phyloP scores from a whole-genome alignment of 441 rosid species.

The Syzygium malaccense region DNA sequence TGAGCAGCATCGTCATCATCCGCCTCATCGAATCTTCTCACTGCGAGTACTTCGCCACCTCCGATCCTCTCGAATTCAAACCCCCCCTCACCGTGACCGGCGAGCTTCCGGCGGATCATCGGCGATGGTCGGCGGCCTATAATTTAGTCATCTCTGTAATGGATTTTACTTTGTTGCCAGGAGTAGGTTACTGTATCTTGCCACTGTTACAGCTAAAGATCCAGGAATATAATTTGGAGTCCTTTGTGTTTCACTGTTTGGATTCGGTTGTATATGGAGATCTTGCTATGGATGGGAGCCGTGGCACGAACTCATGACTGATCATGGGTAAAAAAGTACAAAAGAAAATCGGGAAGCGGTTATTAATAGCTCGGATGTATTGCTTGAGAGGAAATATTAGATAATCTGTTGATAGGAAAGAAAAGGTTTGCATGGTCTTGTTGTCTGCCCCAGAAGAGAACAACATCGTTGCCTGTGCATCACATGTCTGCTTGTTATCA shows the following conservation, averaged over 20 bases:
- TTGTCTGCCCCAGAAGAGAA: not conserved
- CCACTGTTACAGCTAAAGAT: not conserved
- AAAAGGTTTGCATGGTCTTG: not conserved
- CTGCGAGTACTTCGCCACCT: not conserved
- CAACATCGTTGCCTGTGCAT: not conserved
- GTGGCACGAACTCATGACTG: not conserved
- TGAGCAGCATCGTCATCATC: not conserved
- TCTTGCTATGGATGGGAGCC: not conserved
- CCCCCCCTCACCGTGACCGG: not conserved
- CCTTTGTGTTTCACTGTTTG: not conserved
- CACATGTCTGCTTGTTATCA: not conserved
- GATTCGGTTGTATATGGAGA: not conserved
- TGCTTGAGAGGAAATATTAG: not conserved
- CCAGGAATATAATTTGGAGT: not conserved
- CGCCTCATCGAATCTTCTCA: not conserved
- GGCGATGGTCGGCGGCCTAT: slow-evolving; percentile 20
- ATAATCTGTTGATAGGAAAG: not conserved
- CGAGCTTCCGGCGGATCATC: not conserved
- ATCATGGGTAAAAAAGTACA: not conserved
- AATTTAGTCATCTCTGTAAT: too few relatives aligned
- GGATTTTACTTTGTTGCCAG: not conserved
- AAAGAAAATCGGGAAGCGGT: not conserved
- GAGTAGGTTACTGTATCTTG: not conserved
- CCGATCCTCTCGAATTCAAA: not conserved
- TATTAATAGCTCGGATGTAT: not conserved